Conservation (phyloP, 306 rosid genomes). For the Cicer pinnatifidum region DNA sequence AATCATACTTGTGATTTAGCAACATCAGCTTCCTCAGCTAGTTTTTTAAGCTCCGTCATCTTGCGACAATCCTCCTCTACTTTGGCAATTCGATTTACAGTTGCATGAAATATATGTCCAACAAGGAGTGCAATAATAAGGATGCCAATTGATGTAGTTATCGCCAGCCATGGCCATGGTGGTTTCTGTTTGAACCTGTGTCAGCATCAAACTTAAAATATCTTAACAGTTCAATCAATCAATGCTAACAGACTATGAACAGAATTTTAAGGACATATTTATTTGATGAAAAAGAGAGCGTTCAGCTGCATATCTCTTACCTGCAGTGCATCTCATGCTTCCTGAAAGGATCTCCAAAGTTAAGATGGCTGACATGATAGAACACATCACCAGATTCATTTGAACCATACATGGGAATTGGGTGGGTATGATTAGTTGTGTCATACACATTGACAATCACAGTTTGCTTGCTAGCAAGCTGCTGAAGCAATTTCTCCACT, state of each 20-base stretch:
- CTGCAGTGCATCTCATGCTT: constrained; percentile 99
- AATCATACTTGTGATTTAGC: constrained; percentile 90
- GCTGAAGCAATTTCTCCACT: constrained; percentile 95
- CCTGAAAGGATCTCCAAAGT: constrained; percentile 93
- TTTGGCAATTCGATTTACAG: constrained; percentile 84
- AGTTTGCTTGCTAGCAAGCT: constrained; percentile 95
- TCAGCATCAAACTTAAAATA: constrained; percentile 43
- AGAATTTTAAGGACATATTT: no score
- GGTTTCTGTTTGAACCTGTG: constrained; percentile 89
- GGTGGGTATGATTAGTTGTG: constrained; percentile 75
- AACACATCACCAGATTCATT: constrained; percentile 68
- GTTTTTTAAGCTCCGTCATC: constrained; percentile 84
- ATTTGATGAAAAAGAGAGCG: background rate
- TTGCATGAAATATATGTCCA: constrained; percentile 82
- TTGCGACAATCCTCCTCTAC: constrained; percentile 78
- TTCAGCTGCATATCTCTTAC: constrained; percentile 47
- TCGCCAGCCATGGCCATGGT: constrained; percentile 89
- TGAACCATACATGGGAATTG: constrained; percentile 92
- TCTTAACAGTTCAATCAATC: constrained; percentile 29
- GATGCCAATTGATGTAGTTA: constrained; percentile 71
- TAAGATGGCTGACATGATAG: constrained; percentile 70
- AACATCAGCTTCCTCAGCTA: constrained; percentile 91
- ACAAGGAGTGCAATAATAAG: constrained; percentile 80
- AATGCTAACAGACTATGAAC: no score
- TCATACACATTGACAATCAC: constrained; percentile 92